Evolutionary conservation across 495 filamentous ascomycete genomes (phyloP), one percentile per base, ranked within the genome.

Genomic region (Talaromyces thailandensis): DNA sequence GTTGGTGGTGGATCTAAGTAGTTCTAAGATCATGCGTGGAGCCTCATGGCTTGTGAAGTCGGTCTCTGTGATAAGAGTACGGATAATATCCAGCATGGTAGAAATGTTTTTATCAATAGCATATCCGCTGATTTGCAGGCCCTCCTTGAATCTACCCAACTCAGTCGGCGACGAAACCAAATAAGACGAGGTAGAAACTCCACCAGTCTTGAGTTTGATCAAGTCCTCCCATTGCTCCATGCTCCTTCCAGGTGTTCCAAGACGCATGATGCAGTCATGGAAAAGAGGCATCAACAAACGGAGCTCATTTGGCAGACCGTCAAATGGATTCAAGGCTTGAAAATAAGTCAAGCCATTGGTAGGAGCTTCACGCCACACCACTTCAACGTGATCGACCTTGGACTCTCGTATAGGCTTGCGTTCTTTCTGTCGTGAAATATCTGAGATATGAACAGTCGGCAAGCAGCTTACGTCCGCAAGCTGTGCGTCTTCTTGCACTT

Each of bases 321-420:
- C 79, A 58, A 98, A 83, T 1, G 81, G 77, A 66, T 93, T 91
- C 70, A 96, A 81, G 7, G 91, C 93, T 68, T 91, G 87, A 76
- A 98, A 96, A 72, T 98, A 98, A 2, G 95, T 98, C 57, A 98
- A 73, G 2, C 94, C 94, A 69, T 98, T 98, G 1, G 94, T 98
- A 32, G 89, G 89, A 14, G 93, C 91, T 70, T 92, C 90, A 51
- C 89, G 87, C 91, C 92, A 95, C 60, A 97, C 89, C 28, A 96
- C 84, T 35, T 88, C 86, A 24, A 87, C 81, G 50, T 84, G 79
- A 31, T 84, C 82, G 16, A 89, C 70, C n/a, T 75, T 77, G 25
- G 86, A 86, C 64, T 92, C 83, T 43, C 88, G 81, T 29, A 96
- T 68, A 55, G 84, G 73, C 56, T 88, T 86, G 50, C 75, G 82